A percentile compares a stretch with the other conserved stretches of the same genome.
Evolutionary conservation across 1,139 yeast species (phyloP).

Genomic region (Eremothecium coryli): DNA sequence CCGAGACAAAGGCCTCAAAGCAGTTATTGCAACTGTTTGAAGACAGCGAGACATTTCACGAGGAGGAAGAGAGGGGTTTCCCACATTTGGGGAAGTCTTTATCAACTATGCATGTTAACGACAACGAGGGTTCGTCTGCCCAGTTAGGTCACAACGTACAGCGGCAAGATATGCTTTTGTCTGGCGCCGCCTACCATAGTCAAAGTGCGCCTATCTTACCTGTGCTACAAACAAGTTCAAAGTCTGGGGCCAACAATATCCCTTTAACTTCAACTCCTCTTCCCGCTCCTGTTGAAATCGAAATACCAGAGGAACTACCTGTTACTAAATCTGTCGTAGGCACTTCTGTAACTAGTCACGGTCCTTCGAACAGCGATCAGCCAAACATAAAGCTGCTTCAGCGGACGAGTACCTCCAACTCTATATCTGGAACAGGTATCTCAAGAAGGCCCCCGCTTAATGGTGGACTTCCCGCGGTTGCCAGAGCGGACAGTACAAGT

Average conservation of each 20-base stretch:
- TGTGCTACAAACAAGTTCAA: slow-evolving; percentile 25
- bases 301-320: slow-evolving; percentile 44
- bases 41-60: slow-evolving; percentile 28
- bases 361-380: too few species aligned
- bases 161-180: slow-evolving; percentile 6
- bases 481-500: background rate
- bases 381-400: too few species aligned
- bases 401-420: too few species aligned
- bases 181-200: slow-evolving; percentile 16
- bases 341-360: too few species aligned
- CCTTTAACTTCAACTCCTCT: slow-evolving; percentile 26
- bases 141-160: slow-evolving; percentile 2
- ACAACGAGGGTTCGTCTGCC: slow-evolving; percentile 4
- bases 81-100: slow-evolving; percentile 16
- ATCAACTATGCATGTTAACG: slow-evolving; percentile 13
- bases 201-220: slow-evolving; percentile 28
- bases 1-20: slow-evolving; percentile 53
- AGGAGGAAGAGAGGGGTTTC: slow-evolving; percentile 17
- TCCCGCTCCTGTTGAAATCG: slow-evolving; percentile 45
- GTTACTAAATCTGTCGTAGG: slow-evolving; percentile 16
- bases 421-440: too few species aligned
- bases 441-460: too few species aligned
- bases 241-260: slow-evolving; percentile 13
- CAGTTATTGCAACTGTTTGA: slow-evolving; percentile 67
- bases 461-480: background rate